Percentiles rank a stretch among this genome's conserved stretches.
phyloP scores from a whole-genome alignment of 371 early-diverging fungal genomes.

The Mortierella sp. region DNA sequence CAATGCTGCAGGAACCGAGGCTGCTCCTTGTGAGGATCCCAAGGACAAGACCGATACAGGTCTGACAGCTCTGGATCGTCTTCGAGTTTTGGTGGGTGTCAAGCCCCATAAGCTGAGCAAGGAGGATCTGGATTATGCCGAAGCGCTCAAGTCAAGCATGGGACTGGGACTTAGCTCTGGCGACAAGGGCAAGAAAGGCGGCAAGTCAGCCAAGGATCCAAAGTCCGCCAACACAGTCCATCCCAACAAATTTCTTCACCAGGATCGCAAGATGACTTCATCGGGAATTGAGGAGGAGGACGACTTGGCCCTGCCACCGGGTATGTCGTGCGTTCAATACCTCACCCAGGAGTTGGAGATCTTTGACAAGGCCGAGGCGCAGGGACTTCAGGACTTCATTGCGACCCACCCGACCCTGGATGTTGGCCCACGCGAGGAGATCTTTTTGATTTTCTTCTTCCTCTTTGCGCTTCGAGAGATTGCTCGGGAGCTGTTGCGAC shows the following conservation, averaged over 20 bases:
- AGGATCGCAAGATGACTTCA: slow-evolving; percentile 12
- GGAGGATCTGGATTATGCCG: slow-evolving; percentile 47
- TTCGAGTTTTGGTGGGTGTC: slow-evolving; percentile 24
- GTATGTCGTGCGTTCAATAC: slow-evolving; percentile 62
- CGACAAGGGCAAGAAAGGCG: slow-evolving; percentile 13
- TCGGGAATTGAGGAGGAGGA: slow-evolving; percentile 48
- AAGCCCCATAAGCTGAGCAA: slow-evolving; percentile 22
- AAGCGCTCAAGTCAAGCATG: slow-evolving; percentile 44
- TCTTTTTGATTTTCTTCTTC: slow-evolving; percentile 76
- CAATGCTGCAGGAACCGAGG: neutral
- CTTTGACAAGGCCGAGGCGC: slow-evolving; percentile 51
- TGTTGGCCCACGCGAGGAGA: slow-evolving; percentile 70
- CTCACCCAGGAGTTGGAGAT: slow-evolving; percentile 63
- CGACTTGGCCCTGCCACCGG: slow-evolving; percentile 60
- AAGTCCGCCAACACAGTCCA: slow-evolving; percentile 17
- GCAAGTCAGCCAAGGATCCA: slow-evolving; percentile 19
- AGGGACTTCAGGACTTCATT: slow-evolving; percentile 49
- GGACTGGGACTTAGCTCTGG: neutral
- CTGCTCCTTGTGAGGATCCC: neutral
- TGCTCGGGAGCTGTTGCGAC: slow-evolving; percentile 66
- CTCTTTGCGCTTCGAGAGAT: slow-evolving; percentile 73
- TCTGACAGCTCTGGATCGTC: slow-evolving; percentile 11
- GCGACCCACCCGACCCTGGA: slow-evolving; percentile 60
- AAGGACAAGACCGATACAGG: neutral
- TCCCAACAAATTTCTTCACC: slow-evolving; percentile 35